Conservation (phyloP, 306 rosid genomes). For the Inga laurina region DNA sequence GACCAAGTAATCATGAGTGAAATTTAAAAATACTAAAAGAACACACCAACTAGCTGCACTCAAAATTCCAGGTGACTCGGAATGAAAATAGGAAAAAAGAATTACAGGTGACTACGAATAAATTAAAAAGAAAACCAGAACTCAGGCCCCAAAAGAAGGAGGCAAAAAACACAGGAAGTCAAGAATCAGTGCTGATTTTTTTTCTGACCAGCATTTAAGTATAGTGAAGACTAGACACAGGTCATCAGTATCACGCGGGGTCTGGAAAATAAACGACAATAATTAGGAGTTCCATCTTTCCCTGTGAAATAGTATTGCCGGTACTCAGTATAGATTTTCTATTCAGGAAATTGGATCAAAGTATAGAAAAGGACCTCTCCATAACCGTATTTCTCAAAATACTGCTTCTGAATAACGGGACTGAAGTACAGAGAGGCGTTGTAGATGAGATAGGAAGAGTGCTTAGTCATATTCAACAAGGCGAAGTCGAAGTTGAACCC, state of each 20-base stretch:
- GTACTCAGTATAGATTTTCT: neutral
- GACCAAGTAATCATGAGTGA: no score
- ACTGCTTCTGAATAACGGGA: conserved; percentile 71
- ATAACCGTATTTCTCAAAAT: conserved; percentile 65
- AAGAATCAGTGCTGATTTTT: neutral
- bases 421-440: conserved; percentile 90
- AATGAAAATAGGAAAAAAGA: neutral
- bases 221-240: neutral
- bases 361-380: conserved; percentile 48
- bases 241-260: neutral
- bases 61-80: neutral
- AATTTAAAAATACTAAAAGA: no score
- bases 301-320: neutral
- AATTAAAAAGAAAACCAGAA: neutral
- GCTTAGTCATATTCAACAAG: conserved; percentile 81
- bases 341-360: neutral
- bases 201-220: neutral
- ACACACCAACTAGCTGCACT: neutral
- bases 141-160: no score
- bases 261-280: neutral
- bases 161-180: no score
- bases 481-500: conserved; percentile 91
- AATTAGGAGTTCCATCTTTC: neutral
- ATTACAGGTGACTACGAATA: neutral
- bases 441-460: conserved; percentile 82